A percentile compares a stretch with the other conserved stretches of the same genome.
phyloP scores from a whole-genome alignment of 192 early-diverging fungal genomes.

The Glomus cerebriforme region DNA sequence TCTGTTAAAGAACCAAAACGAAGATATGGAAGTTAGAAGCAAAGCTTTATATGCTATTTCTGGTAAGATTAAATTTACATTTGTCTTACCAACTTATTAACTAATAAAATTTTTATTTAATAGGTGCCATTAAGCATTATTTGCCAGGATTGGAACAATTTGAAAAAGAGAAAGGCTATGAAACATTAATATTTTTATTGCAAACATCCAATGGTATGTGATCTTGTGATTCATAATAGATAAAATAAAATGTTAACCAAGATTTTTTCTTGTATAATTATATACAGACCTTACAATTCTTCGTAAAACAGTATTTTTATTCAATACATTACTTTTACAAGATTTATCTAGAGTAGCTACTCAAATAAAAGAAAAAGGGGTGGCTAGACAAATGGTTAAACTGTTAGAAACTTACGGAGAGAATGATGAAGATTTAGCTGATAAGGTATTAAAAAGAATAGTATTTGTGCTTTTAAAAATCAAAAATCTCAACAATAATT shows the following conservation, averaged over 20 bases:
- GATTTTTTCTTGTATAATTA: neutral
- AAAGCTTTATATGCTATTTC: conserved; percentile 76
- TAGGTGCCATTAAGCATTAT: conserved; percentile 60
- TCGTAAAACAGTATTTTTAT: conserved; percentile 63
- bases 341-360: conserved; percentile 33
- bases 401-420: neutral
- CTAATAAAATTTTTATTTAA: neutral
- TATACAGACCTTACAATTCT: conserved; percentile 43
- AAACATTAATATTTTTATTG: conserved; percentile 48
- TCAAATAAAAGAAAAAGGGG: conserved; percentile 17
- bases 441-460: conserved; percentile 8
- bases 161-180: conserved; percentile 48
- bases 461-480: neutral
- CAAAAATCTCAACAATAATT: neutral
- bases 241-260: neutral
- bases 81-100: neutral
- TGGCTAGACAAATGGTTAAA: conserved; percentile 19
- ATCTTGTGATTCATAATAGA: conserved; percentile 10
- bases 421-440: conserved; percentile 26
- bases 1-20: conserved; percentile 44
- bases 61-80: conserved; percentile 26
- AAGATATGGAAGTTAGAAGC: conserved; percentile 50
- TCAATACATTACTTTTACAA: conserved; percentile 65
- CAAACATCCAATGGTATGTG: conserved; percentile 45
- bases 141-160: conserved; percentile 59